Conservation (phyloP, 1,139 yeast genomes). For the Suhomyces wounanorum region DNA sequence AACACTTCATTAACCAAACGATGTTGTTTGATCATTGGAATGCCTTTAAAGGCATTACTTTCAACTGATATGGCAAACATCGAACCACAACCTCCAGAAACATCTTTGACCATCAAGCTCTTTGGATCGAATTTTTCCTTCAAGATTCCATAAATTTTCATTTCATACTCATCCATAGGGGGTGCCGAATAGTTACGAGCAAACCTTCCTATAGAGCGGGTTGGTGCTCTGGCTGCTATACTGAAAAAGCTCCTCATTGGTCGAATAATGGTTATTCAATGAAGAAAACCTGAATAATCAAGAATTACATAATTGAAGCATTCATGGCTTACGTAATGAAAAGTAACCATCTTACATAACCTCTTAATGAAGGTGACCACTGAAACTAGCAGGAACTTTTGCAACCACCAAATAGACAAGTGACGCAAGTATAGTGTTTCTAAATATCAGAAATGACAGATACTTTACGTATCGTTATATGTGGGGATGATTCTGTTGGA, state of each 20-base stretch:
- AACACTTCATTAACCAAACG: constrained; percentile 79
- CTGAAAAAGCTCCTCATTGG: constrained; percentile 1
- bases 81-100: constrained; percentile 95
- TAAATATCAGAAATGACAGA: constrained; percentile 2
- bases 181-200: constrained; percentile 13
- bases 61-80: constrained; percentile 90
- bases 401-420: not conserved
- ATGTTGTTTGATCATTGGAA: constrained; percentile 88
- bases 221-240: not conserved
- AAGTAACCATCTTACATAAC: not conserved
- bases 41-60: constrained; percentile 73
- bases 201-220: not conserved
- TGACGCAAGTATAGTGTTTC: not conserved
- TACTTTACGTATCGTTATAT: constrained; percentile 64
- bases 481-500: constrained; percentile 96
- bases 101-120: constrained; percentile 68
- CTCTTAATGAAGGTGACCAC: not conserved
- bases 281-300: not conserved
- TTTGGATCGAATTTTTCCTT: constrained; percentile 58
- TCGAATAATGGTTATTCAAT: not conserved
- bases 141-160: constrained; percentile 59
- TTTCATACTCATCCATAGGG: constrained; percentile 66
- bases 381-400: not conserved
- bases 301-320: not conserved
- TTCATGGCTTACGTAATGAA: not conserved